Evolutionary conservation across 2,329 filamentous ascomycete species (phyloP), one percentile per base, ranked within the genome.

Genomic region (Fusarium sublunatum): DNA sequence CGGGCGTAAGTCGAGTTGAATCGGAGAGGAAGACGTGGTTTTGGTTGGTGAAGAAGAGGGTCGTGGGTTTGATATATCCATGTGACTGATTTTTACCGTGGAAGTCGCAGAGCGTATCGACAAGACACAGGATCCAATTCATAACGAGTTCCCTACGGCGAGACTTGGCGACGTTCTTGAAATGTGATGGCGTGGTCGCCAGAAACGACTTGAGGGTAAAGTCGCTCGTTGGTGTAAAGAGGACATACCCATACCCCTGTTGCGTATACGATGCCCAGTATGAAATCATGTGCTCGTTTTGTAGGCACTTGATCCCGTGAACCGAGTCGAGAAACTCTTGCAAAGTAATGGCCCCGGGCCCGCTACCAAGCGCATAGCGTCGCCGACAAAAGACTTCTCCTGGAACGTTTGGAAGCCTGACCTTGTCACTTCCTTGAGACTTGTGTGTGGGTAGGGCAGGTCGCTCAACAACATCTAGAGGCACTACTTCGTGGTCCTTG

Each of bases 101-200:
- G 3, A 93, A 76, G 61, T 84, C 90, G 49, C 87, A 85, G 13
- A 92, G 71, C 2, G 89, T 87, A 72, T 91, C 88, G 36, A 84
- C 81, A 5, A 93, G 81, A 72, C 90, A 93, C 69, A 90, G 86
- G 69, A 92, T 85, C 90, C 90, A 93, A 72, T 91, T 88, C 71
- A 91, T 79, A 6, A 92, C 73, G 13, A 89, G 77, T 41, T 80
- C 77, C 31, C 87, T 82, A 25, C 88, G 81, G 36, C 85, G 82
- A 46, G 81, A 78, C 70, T 91, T 90, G 4, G 84, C 69, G 10
- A 91, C 73, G 48, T 82, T 84, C 68, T 89, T 88, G 72, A 89
- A 83, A 22, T 84, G 83, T 22, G 82, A 77, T 3, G 89, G 87
- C 6, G 84, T 85, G 47, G 85, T 86, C 13, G 86, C 81, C 57